Base-by-base conservation (phyloP, 1,284 basidiomycete genomes). In the Golubevia sp. region DNA sequence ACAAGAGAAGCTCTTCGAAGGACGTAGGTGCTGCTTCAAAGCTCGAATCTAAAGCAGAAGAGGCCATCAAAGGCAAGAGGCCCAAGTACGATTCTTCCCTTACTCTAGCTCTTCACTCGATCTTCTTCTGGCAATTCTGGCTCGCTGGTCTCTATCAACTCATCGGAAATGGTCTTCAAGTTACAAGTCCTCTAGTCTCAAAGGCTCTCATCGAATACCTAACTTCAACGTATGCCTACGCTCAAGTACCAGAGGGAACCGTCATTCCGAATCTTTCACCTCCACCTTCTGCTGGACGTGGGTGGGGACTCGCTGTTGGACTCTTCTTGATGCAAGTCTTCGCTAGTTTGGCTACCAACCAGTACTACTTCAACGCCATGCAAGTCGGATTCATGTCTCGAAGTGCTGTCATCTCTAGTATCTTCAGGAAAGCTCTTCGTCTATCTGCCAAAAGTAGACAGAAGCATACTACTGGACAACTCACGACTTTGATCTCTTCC, bases 401-500 rank as follows among this genome's bases (percentile, higher is more conserved):
- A 23, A 7, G 7, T 26, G 21, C 50, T 1, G 50, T 52, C 50
- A 52, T 52, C 13, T 52, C 50, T 6, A 23, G 11, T 13, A 52
- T 52, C 50, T 52, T 52, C 50, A 23, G 50, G 21, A 52, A 52
- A 52, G 50, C 50, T 26, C 13, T 52, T 0, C 50, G 50, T 52
- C 13, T 52, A 11, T 52, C 50, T 6, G 25, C 21, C 50, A 23
- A 27, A 52, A 6, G 88, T 21, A 23, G 50, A 23, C 13, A 87
- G 25, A 52, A 23, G 11, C 30, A 90, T 66, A 88, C 86, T 34
- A 87, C 88, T 21, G 90, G 90, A 1, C 87, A 91, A 74, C 88
- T 91, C 59, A 91, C 89, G 5, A 91, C 90, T 0, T 88, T 91
- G 86, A 89, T 91, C 24, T 88, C 88, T 2, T 87, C 89, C 25